Evolutionary conservation across 2,329 filamentous ascomycete species (phyloP).

Genomic region (Fusarium pseudograminearum): DNA sequence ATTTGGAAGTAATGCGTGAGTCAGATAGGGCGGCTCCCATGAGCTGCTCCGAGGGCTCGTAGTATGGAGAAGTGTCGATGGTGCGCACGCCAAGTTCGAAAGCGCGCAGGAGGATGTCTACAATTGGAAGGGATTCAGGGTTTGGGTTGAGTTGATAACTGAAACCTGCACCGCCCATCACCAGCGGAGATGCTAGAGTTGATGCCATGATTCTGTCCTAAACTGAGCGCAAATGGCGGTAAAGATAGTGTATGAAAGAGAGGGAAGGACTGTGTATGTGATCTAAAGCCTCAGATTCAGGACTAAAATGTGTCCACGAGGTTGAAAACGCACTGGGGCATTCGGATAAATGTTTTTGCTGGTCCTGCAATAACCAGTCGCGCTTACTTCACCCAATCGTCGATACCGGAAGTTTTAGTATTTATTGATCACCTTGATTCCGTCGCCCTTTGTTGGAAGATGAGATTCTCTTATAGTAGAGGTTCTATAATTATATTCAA

Average conservation of each 20-base stretch:
- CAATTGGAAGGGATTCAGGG: conserved; percentile 1
- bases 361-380: background rate
- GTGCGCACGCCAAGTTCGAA: conserved; percentile 7
- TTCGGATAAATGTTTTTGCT: conserved; percentile 1
- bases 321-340: background rate
- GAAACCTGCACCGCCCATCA: conserved; percentile 10
- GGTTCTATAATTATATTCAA: background rate
- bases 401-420: background rate
- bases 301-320: background rate
- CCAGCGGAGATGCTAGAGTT: background rate
- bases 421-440: background rate
- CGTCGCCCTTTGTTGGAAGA: background rate
- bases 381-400: background rate
- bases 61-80: conserved; percentile 13
- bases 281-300: background rate
- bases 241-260: background rate
- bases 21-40: conserved; percentile 10
- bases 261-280: background rate
- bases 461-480: background rate
- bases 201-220: background rate
- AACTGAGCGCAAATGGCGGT: fast-evolving
- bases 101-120: conserved; percentile 4
- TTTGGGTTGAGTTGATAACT: conserved; percentile 8
- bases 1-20: background rate
- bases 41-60: conserved; percentile 8